Evolutionary conservation across 202 grass and related monocot species (phyloP), one percentile per base, ranked within the genome.

Genomic region (Cymbopogon flexuosus): DNA sequence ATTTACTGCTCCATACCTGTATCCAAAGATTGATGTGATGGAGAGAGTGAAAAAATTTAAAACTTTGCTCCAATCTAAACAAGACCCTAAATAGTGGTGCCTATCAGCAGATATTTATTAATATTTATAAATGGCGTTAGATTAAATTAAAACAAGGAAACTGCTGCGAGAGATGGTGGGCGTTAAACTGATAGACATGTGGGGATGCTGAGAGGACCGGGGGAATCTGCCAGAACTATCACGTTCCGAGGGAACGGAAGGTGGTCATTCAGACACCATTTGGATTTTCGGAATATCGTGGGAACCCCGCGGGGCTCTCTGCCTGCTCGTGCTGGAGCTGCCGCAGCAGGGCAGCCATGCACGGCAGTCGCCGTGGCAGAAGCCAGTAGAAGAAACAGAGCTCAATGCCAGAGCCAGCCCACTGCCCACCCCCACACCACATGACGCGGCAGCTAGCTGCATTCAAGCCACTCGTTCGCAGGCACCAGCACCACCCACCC

Each of bases 201-300:
- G 83, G 83, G 83, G 41, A 56, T 68, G 78, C 47, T 30, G 87
- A 78, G 87, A 78, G 83, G 79, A 64, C 83, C 68, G 62, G 68
- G 59, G 89, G 89, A 94, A 94, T 94, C 92, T 91, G 81, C 82
- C 86, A 89, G 89, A 91, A 94, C 78, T 74, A 89, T 94, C 92
- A 89, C 92, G 92, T 89, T 94, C 86, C 81, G 40, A 84, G 78
- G 77, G 83, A 83, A 91, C 83, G 80, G 83, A 83, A 45, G 76
- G 33, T 13, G 75, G 79, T 86, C 83, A n/a, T n/a, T n/a, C n/a
- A n/a, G n/a, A n/a, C n/a, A n/a, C n/a, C 79, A 9, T 76, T 80
- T 47, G 56, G 75, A 30, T 86, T 78, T 57, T 73, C 18, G 46
- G 80, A 72, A 73, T 74, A 77, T 84, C 43, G 82, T 85, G 80